Evolutionary conservation across 2,329 filamentous ascomycete species (phyloP).

Genomic region (Neopestalotiopsis sp.): DNA sequence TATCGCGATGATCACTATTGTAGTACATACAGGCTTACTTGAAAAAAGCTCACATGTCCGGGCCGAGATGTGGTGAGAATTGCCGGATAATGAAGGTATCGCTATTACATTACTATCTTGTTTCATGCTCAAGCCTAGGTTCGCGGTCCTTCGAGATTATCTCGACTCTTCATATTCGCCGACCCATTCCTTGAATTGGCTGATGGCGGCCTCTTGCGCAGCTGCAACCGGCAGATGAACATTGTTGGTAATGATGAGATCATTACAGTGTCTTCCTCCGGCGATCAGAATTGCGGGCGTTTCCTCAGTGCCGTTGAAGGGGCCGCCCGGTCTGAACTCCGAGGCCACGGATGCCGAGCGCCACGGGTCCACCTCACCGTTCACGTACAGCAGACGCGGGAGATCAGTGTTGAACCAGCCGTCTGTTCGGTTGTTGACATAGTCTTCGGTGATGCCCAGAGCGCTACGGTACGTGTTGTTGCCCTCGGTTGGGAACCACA

Average conservation of each 20-base stretch:
- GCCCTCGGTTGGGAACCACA: conserved; percentile 59
- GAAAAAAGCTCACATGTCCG: too few relatives aligned
- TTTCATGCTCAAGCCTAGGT: neutral
- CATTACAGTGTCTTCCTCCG: conserved; percentile 61
- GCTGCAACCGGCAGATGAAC: conserved; percentile 51
- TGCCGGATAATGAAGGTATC: neutral
- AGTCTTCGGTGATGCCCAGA: conserved; percentile 49
- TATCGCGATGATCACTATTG: neutral
- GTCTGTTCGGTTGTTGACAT: conserved; percentile 58
- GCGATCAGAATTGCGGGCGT: conserved; percentile 61
- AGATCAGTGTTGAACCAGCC: conserved; percentile 61
- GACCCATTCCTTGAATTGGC: conserved; percentile 60
- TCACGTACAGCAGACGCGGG: conserved; percentile 62
- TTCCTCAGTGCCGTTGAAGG: conserved; percentile 51
- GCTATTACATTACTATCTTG: neutral
- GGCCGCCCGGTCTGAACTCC: conserved; percentile 59
- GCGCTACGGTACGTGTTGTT: conserved; percentile 55
- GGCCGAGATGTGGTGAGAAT: neutral
- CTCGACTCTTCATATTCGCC: conserved; percentile 5
- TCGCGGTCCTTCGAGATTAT: neutral
- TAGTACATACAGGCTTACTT: too few relatives aligned
- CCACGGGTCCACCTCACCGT: conserved; percentile 68
- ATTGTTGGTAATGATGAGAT: conserved; percentile 53
- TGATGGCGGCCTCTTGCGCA: conserved; percentile 52
- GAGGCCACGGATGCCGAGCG: conserved; percentile 58